A percentile compares a stretch with the other conserved stretches of the same genome.
Conservation (phyloP, 2,329 filamentous ascomycete species). For the Botrytis galanthina region DNA sequence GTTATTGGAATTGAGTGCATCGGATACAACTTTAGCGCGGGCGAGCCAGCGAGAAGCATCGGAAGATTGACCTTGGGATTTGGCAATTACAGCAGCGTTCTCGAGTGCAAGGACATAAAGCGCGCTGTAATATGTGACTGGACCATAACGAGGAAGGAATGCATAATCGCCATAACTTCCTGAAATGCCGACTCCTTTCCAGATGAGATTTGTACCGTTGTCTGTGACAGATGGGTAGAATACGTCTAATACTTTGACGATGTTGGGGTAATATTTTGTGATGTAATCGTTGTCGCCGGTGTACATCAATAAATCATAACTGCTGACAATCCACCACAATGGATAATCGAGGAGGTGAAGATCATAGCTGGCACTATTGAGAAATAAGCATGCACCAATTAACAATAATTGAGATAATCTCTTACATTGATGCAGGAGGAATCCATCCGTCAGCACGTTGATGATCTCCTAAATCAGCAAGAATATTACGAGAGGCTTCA, state of each 20-base stretch:
- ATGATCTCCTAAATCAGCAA: slow-evolving; percentile 50
- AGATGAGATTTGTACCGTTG: slow-evolving; percentile 42
- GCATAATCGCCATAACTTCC: slow-evolving; percentile 51
- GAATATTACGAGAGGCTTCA: slow-evolving; percentile 46
- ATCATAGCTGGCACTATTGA: slow-evolving; percentile 44
- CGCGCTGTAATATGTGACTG: slow-evolving; percentile 53
- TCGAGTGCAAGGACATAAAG: slow-evolving; percentile 48
- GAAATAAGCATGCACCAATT: neutral
- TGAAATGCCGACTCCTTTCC: slow-evolving; percentile 41
- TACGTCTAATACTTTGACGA: slow-evolving; percentile 45
- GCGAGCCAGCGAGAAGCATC: slow-evolving; percentile 44
- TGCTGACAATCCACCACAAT: slow-evolving; percentile 52
- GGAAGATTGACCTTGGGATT: slow-evolving; percentile 32
- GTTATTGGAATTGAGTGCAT: slow-evolving; percentile 39
- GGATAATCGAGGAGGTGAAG: slow-evolving; percentile 52
- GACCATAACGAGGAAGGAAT: slow-evolving; percentile 48
- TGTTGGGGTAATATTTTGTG: slow-evolving; percentile 43
- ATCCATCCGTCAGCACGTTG: slow-evolving; percentile 54
- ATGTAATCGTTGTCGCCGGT: slow-evolving; percentile 47
- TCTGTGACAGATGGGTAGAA: slow-evolving; percentile 48
- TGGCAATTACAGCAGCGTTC: slow-evolving; percentile 46
- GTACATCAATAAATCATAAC: slow-evolving; percentile 50
- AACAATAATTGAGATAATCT: neutral
- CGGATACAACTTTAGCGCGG: slow-evolving; percentile 40
- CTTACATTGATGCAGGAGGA: slow-evolving; percentile 52